A percentile compares a stretch with the other conserved stretches of the same genome.
phyloP scores from a whole-genome alignment of 495 filamentous ascomycete genomes.

The Emericellopsis terricola region DNA sequence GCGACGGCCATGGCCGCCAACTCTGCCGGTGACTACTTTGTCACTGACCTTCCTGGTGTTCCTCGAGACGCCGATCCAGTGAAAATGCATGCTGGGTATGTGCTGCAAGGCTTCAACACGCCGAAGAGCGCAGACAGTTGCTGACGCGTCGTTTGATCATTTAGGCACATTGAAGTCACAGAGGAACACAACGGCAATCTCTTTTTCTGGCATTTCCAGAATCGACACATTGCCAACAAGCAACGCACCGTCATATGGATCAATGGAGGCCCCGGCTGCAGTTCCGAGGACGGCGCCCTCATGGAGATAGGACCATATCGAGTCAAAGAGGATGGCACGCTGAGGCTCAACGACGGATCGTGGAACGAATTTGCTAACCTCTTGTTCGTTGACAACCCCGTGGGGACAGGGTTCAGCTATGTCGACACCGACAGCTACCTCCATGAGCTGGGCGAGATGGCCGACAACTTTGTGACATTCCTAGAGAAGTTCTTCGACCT shows the following conservation, averaged over 20 bases:
- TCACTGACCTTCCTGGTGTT: slow-evolving; percentile 66
- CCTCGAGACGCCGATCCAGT: slow-evolving; percentile 53
- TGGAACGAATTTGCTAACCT: slow-evolving; percentile 97
- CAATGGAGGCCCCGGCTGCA: slow-evolving; percentile 92
- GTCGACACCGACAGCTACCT: slow-evolving; percentile 74
- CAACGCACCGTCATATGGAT: slow-evolving; percentile 93
- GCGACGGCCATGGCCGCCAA: slow-evolving; percentile 12
- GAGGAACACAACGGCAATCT: slow-evolving; percentile 72
- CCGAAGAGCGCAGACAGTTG: no score
- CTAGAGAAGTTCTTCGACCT: slow-evolving; percentile 76
- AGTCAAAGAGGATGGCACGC: slow-evolving; percentile 50
- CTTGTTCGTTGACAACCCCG: slow-evolving; percentile 90
- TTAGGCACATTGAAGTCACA: slow-evolving; percentile 79
- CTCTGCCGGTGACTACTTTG: slow-evolving; percentile 70
- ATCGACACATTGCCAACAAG: slow-evolving; percentile 81
- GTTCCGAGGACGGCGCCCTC: slow-evolving; percentile 88
- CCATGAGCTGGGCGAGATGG: slow-evolving; percentile 76
- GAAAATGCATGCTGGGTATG: slow-evolving; percentile 97
- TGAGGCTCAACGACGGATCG: slow-evolving; percentile 72
- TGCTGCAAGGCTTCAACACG: slow-evolving; percentile 5
- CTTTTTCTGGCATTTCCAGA: slow-evolving; percentile 97
- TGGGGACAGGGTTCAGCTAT: slow-evolving; percentile 92
- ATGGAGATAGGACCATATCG: slow-evolving; percentile 97
- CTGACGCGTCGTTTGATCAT: slow-evolving; percentile 11
- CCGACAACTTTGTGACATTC: slow-evolving; percentile 70